These are phyloP conservation scores for Coemansia sp. DNA, from an alignment of 192 early-diverging fungal species.

Conservation along the genomic window DNA sequence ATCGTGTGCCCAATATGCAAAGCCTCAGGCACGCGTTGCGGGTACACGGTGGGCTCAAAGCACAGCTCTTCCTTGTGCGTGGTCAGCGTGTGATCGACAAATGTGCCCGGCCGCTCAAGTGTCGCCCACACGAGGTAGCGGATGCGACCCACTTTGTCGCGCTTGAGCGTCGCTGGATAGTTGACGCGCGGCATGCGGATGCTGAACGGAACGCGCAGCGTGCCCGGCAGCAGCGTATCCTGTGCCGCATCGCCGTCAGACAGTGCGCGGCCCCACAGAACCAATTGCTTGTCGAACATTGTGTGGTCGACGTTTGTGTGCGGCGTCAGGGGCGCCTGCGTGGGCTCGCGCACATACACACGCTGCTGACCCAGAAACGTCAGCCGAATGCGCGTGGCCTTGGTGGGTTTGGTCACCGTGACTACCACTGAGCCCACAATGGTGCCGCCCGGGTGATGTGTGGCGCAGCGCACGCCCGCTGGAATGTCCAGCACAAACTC, in stretches of 20 bases:
- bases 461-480: conserved; percentile 35
- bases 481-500: conserved; percentile 40
- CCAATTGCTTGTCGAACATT: conserved; percentile 28
- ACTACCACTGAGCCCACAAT: conserved; percentile 34
- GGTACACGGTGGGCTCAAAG: conserved; percentile 29
- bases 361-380: conserved; percentile 31
- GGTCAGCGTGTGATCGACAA: conserved; percentile 13
- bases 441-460: conserved; percentile 22
- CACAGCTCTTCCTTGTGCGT: conserved; percentile 23
- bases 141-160: conserved; percentile 25
- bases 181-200: conserved; percentile 27
- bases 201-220: conserved; percentile 29
- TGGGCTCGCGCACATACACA: conserved; percentile 20
- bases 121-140: conserved; percentile 32
- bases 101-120: conserved; percentile 28
- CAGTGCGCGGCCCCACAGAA: conserved; percentile 18
- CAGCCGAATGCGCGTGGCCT: conserved; percentile 19
- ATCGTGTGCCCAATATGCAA: conserved; percentile 6
- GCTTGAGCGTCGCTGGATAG: conserved; percentile 29
- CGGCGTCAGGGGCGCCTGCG: conserved; percentile 2
- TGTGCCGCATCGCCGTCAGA: not conserved
- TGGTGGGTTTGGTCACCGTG: conserved; percentile 40
- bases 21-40: conserved; percentile 3
- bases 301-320: conserved; percentile 11
- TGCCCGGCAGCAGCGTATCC: conserved; percentile 22